These are phyloP conservation scores for Daldinia caldariorum DNA, from an alignment of 495 filamentous ascomycete genomes.

Conservation along the genomic window DNA sequence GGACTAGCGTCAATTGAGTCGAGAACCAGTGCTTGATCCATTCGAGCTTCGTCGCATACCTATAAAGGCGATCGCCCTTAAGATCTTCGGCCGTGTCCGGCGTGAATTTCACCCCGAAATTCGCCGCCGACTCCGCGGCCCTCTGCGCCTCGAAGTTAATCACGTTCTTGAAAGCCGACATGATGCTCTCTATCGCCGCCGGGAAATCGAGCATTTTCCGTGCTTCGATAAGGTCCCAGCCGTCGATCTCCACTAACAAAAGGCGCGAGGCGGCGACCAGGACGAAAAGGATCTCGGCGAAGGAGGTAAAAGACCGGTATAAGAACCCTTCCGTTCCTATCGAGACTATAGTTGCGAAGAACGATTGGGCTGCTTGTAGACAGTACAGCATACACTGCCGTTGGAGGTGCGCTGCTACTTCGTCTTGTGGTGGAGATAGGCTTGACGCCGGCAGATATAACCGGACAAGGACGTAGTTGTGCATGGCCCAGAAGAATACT, in stretches of 20 bases:
- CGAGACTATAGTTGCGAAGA: conserved; percentile 30
- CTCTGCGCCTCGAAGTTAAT: conserved; percentile 20
- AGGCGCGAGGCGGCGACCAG: conserved; percentile 44
- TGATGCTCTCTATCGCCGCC: conserved; percentile 31
- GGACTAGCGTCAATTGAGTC: conserved; percentile 7
- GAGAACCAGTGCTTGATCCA: conserved; percentile 42
- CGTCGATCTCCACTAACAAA: conserved; percentile 39
- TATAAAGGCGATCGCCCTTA: conserved; percentile 25
- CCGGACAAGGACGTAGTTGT: conserved; percentile 45
- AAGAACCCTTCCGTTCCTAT: conserved; percentile 38
- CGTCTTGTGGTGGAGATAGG: conserved; percentile 30
- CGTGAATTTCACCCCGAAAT: conserved; percentile 8
- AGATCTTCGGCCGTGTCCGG: conserved; percentile 34
- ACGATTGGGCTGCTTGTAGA: conserved; percentile 41
- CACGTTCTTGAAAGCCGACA: conserved; percentile 15
- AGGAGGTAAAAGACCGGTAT: conserved; percentile 34
- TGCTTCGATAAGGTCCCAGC: conserved; percentile 43
- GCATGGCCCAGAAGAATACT: conserved; percentile 46
- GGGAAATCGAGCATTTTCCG: conserved; percentile 40
- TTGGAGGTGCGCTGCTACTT: conserved; percentile 33
- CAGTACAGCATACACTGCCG: conserved; percentile 44
- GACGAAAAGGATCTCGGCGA: conserved; percentile 43
- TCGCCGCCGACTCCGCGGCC: conserved; percentile 27
- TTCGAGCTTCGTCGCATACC: conserved; percentile 29
- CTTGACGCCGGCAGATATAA: conserved; percentile 48